Evolutionary conservation across 352 stramenopile genomes (phyloP).

Genomic region (Pythium aphanidermatum): DNA sequence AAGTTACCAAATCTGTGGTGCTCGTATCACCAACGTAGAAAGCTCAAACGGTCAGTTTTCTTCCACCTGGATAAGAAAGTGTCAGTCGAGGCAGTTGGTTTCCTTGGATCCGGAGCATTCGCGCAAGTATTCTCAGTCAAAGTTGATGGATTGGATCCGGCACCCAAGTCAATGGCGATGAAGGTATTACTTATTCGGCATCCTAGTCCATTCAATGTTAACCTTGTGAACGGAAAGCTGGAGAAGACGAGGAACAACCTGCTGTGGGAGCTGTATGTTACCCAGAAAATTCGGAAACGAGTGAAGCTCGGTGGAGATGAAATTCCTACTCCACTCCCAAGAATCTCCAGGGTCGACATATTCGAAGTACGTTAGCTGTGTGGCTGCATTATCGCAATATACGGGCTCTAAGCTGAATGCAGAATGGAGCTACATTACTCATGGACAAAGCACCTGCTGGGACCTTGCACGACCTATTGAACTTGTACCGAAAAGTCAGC

Average conservation of each 20-base stretch:
- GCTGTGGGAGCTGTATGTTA: conserved; percentile 78
- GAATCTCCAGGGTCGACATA: conserved; percentile 46
- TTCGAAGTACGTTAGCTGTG: conserved; percentile 60
- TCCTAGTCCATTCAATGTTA: too few species aligned
- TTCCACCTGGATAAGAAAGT: conserved; percentile 30
- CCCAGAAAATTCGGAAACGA: conserved; percentile 23
- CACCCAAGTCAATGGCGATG: conserved; percentile 34
- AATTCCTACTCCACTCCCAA: conserved; percentile 28
- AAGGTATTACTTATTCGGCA: too few species aligned
- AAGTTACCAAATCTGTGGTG: conserved; percentile 46
- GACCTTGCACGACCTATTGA: conserved; percentile 75
- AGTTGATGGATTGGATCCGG: conserved; percentile 20
- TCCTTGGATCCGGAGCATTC: conserved; percentile 71
- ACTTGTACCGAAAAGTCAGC: conserved; percentile 68
- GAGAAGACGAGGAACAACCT: conserved; percentile 67
- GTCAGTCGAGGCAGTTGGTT: conserved; percentile 35
- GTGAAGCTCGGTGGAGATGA: conserved; percentile 3
- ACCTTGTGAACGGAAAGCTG: conserved; percentile 31
- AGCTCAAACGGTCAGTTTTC: conserved; percentile 46
- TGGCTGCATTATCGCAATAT: too few species aligned
- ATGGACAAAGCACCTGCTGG: conserved; percentile 66
- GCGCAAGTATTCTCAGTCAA: conserved; percentile 65
- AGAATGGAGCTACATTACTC: conserved; percentile 74
- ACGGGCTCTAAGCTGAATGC: too few species aligned
- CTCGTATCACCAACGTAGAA: conserved; percentile 34